Evolutionary conservation across 2,329 filamentous ascomycete genomes (phyloP), one percentile per base, ranked within the genome.

Genomic region (Sclerotinia trifoliorum): DNA sequence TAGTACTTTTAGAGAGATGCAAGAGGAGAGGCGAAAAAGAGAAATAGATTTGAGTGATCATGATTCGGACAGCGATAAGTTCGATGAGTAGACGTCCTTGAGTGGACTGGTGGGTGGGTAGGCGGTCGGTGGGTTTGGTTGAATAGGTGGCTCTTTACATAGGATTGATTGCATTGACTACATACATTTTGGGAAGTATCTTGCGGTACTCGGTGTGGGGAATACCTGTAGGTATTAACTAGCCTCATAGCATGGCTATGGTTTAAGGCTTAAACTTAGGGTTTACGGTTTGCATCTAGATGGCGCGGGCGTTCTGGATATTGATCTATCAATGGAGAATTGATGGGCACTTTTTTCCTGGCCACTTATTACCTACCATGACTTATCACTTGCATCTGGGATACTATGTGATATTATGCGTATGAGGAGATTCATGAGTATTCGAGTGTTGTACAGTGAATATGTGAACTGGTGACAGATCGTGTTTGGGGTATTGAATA

Each of bases 1-100:
- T 88, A 95, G 93, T 72, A 97, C 94, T 0, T 99, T 94, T 80
- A 86, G 89, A 63, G 95, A 99, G 81, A 94, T 98, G 89, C 86
- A 88, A 57, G 93, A 97, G 79, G 92, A 96, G 73, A 86, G 89
- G 74, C 84, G 84, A 71, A 88, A 88, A 76, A 88, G 83, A 74
- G 78, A 76, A 24, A 71, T 76, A n/a, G 77, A 78, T 65, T 71
- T 79, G 46, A 81, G 82, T 66, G 65, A 63, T 19, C 48, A 63
- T 32, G 77, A 77, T 62, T 82, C 83, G 44, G 81, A 84, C 65
- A 77, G 74, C 52, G 82, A 84, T 64, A 80, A 77, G 26, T 80
- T 82, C 58, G 74, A 78, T 52, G 78, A 77, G 51, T 72, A 71
- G 69, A 71, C 29, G 42, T 29, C 21, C 32, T 39, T 26, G 3